Percentiles rank a stretch among this genome's conserved stretches.
Evolutionary conservation across 2,329 filamentous ascomycete genomes (phyloP).

Genomic region (Pestalotiopsis sp.): DNA sequence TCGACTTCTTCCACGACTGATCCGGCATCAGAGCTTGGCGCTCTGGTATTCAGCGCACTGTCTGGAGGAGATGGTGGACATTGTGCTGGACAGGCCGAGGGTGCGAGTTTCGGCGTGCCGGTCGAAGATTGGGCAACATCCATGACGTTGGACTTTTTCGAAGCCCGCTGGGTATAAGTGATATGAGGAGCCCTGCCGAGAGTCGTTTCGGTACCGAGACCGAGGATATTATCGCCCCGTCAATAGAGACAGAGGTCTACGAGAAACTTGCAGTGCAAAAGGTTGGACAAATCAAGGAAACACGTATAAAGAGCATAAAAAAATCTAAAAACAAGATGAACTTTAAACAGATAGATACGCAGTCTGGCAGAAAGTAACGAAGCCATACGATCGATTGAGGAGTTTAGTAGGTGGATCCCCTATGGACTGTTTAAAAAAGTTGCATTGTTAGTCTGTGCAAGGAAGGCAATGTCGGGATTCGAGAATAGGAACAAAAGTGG

Average conservation of each 20-base stretch:
- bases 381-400: not conserved
- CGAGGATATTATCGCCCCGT: not conserved
- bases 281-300: not conserved
- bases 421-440: not conserved
- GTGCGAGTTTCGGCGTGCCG: not conserved
- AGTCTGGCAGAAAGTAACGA: not conserved
- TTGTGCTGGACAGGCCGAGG: not conserved
- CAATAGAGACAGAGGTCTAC: not conserved
- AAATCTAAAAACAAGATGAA: not conserved
- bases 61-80: constrained; percentile 12
- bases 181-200: not conserved
- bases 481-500: constrained; percentile 2
- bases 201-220: not conserved
- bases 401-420: not conserved
- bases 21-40: constrained; percentile 5
- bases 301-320: not conserved
- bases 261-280: not conserved
- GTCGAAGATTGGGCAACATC: not conserved
- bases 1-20: constrained; percentile 17
- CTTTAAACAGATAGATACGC: not conserved
- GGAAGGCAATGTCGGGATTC: not conserved
- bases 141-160: not conserved
- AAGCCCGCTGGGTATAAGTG: not conserved
- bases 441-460: not conserved
- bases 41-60: not conserved